These are phyloP conservation scores for Talaromyces rugulosus DNA, from an alignment of 2,329 filamentous ascomycete genomes.

Conservation along the genomic window DNA sequence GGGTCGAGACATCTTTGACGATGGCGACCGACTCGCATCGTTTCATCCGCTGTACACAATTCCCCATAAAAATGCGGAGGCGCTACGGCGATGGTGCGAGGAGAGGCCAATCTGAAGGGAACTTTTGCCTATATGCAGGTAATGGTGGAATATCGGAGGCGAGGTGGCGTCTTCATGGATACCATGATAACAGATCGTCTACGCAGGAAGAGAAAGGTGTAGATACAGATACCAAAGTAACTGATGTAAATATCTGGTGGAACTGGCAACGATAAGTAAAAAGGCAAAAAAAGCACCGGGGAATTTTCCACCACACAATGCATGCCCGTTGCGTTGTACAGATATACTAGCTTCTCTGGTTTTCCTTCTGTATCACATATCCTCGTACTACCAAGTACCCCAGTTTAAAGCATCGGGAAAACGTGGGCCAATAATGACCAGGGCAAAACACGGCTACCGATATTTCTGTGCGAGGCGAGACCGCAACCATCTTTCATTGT, in stretches of 20 bases:
- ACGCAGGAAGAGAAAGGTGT: background rate
- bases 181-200: background rate
- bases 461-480: background rate
- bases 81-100: constrained; percentile 62
- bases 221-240: background rate
- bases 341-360: background rate
- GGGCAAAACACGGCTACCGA: background rate
- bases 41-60: constrained; percentile 85
- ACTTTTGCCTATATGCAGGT: background rate
- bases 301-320: background rate
- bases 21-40: constrained; percentile 60
- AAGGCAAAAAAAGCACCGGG: background rate
- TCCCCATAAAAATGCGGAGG: constrained; percentile 64
- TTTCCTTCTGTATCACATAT: background rate
- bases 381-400: background rate
- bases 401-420: background rate
- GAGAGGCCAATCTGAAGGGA: constrained; percentile 11
- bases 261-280: background rate
- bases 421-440: background rate
- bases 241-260: background rate
- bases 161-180: background rate
- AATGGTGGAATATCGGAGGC: background rate
- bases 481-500: background rate
- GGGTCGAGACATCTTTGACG: constrained; percentile 22
- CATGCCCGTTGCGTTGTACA: background rate